Evolutionary conservation across 2,329 filamentous ascomycete species (phyloP), one percentile per base, ranked within the genome.

Genomic region (Stagonosporopsis chrysanthemi): DNA sequence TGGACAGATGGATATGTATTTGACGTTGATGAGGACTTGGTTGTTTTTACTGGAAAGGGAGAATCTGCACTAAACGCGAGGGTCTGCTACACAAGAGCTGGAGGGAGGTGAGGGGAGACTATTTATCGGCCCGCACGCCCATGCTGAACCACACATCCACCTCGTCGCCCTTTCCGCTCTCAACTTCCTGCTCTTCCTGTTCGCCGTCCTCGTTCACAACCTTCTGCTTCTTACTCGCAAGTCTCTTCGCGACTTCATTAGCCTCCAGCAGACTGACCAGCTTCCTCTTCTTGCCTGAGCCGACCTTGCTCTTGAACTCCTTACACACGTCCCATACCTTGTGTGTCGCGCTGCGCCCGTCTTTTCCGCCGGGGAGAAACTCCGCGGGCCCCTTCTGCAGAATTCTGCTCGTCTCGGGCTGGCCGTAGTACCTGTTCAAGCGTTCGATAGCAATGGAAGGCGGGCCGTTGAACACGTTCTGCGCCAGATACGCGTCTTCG

Each of bases 201-300:
- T 80, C 82, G 8, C 80, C 71, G 85, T 84, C 84, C 68, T 86
- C 83, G 4, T 24, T 28, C 14, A 11, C 14, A n/a, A n/a, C n/a
- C 48, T 22, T 57, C n/a, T 29, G 44, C 12, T 59, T 57, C 40
- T 61, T 56, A 14, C 40, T 51, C 11, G 77, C 79, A 61, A 84
- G 61, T 22, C 84, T 68, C 63, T 81, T 83, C 8, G 84, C 83
- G 19, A 88, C 83, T 70, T 87, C 84, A 65, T 86, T 88, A 11
- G 85, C 85, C 69, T 88, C 85, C 36, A 81, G 79, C 52, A 88
- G 68, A 46, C 77, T 83, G 6, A 88, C 84, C 12, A 88, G 73
- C 63, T 78, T 80, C 61, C 84, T 77, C 77, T 83, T 85, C 17
- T 31, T 52, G 17, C 69, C 71, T 11, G 59, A 39, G 44, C 28